These are phyloP conservation scores for Bipolaris zeicola DNA, from an alignment of 2,329 filamentous ascomycete genomes.

Conservation along the genomic window DNA sequence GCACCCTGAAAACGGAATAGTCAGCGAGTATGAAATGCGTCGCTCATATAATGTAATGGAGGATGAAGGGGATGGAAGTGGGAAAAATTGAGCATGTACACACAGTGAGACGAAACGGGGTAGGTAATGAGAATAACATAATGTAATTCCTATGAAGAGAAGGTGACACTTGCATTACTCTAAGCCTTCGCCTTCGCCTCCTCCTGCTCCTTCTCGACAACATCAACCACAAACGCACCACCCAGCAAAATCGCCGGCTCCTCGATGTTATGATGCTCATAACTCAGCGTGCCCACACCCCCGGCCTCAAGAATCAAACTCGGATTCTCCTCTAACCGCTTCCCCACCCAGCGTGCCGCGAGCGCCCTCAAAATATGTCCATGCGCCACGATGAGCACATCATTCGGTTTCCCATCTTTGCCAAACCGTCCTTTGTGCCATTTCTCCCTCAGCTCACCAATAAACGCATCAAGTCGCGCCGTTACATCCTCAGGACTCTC, in stretches of 20 bases:
- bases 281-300: slow-evolving; percentile 58
- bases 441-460: slow-evolving; percentile 69
- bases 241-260: slow-evolving; percentile 60
- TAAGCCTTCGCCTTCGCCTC: slow-evolving; percentile 15
- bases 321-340: slow-evolving; percentile 74
- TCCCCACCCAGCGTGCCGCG: slow-evolving; percentile 82
- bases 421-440: slow-evolving; percentile 58
- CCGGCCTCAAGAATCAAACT: slow-evolving; percentile 77
- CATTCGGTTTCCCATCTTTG: slow-evolving; percentile 62
- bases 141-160: too few relatives aligned
- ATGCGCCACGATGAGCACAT: slow-evolving; percentile 83
- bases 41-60: neutral
- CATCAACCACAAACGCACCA: slow-evolving; percentile 58
- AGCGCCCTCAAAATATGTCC: slow-evolving; percentile 89
- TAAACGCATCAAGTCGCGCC: slow-evolving; percentile 73
- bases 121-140: neutral
- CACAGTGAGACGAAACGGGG: neutral
- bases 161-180: too few relatives aligned
- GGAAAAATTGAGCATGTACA: neutral
- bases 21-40: too few relatives aligned
- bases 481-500: slow-evolving; percentile 79
- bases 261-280: slow-evolving; percentile 56
- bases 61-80: neutral
- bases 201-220: slow-evolving; percentile 50
- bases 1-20: neutral